Base-by-base conservation (phyloP, 495 filamentous ascomycete genomes). In the Daldinia grandis region DNA sequence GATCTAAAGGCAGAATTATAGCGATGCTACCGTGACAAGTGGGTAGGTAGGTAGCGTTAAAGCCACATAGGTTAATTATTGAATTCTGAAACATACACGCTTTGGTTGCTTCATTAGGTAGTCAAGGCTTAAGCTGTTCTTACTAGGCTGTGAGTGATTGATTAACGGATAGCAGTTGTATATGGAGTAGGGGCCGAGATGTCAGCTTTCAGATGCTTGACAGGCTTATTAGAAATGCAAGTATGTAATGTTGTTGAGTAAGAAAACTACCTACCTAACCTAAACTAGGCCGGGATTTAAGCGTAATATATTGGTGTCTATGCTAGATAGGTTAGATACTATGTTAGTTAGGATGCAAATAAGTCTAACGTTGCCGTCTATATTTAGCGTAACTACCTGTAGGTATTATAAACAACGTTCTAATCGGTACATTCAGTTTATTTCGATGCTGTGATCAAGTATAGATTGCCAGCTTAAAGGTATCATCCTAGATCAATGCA, bases 231-330 rank as follows among this genome's bases (percentile, higher is more conserved):
- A 24, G 4, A 24, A 17, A 57, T 64, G 49, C 61, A 42, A 65
- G 62, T n/a, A n/a, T n/a, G n/a, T 65, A 10, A 70, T 53, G 12
- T 28, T 69, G n/a, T 69, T 58, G 3, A 15, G 30, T 57, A 33
- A 53, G 35, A 28, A 57, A 24, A 51, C 21, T 14, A n/a, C n/a
- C n/a, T n/a, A n/a, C n/a, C n/a, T n/a, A n/a, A n/a, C n/a, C n/a
- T n/a, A 51, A 8, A 51, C 24, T 5, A 35, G 3, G 33, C 14
- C 5, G 28, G 6, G 9, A 53, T 30, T 47, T 21, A 19, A 47
- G 2, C 50, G 17, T 21, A 31, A 47, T 31, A 49, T 27, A n/a
- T n/a, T n/a, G n/a, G n/a, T n/a, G n/a, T n/a, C n/a, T 21, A 59
- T 12, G 31, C n/a, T 10, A 33, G 1, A 9, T 35, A 14, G 33